phyloP scores from a whole-genome alignment of 106 monocot genomes.

The Dioscorea alata region DNA sequence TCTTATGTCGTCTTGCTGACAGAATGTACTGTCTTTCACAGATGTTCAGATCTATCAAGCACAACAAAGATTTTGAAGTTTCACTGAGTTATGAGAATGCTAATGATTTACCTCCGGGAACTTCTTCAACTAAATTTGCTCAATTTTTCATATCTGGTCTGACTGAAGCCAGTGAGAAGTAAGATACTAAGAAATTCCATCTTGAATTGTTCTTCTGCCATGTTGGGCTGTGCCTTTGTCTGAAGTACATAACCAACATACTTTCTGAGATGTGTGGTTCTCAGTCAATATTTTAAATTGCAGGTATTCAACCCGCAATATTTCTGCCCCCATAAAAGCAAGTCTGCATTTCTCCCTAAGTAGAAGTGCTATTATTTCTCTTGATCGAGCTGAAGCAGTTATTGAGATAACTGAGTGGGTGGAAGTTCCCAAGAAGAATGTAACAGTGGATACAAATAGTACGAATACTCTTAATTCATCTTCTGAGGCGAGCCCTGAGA shows the following conservation, averaged over 20 bases:
- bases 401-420: constrained; percentile 95
- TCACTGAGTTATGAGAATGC: constrained; percentile 71
- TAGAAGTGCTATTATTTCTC: constrained; percentile 80
- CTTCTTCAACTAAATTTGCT: constrained; percentile 51
- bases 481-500: constrained; percentile 21
- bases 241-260: too few species aligned
- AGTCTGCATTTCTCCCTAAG: constrained; percentile 94
- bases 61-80: constrained; percentile 83
- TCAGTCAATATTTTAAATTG: constrained; percentile 6
- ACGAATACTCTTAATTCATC: constrained; percentile 23
- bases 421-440: constrained; percentile 86
- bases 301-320: constrained; percentile 77
- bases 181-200: constrained; percentile 8
- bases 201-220: too few species aligned
- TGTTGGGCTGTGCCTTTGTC: too few species aligned
- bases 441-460: constrained; percentile 44
- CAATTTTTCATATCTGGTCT: constrained; percentile 80
- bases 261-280: too few species aligned
- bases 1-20: too few species aligned
- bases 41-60: constrained; percentile 80
- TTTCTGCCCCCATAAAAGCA: constrained; percentile 94
- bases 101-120: constrained; percentile 60
- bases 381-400: constrained; percentile 96
- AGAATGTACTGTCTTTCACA: constrained; percentile 9
- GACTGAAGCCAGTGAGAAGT: constrained; percentile 86